Conservation (phyloP, 495 filamentous ascomycete species). For the Staphylotrichum tortipilum region DNA sequence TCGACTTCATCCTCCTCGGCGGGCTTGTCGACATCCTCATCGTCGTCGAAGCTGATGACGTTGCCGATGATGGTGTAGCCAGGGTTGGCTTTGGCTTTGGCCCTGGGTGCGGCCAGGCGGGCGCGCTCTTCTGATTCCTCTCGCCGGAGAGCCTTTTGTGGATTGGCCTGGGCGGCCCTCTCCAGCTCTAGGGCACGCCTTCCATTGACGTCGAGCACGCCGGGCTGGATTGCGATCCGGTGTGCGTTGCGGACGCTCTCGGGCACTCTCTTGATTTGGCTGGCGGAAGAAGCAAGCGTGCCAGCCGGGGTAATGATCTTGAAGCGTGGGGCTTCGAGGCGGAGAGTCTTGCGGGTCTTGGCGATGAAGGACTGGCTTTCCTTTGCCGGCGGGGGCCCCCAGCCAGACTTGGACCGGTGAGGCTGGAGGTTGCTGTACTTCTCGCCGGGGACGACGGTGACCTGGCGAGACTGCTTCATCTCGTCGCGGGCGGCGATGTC, state of each 20-base stretch:
- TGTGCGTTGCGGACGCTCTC: slow-evolving; percentile 28
- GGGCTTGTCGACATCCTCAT: slow-evolving; percentile 10
- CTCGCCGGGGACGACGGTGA: slow-evolving; percentile 17
- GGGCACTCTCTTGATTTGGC: slow-evolving; percentile 31
- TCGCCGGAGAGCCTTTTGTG: too few relatives aligned
- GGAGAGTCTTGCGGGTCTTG: slow-evolving; percentile 10
- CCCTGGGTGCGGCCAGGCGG: slow-evolving; percentile 23
- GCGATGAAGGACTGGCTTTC: slow-evolving; percentile 12
- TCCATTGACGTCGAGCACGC: too few relatives aligned
- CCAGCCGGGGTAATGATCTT: slow-evolving; percentile 19
- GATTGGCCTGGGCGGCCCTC: too few relatives aligned
- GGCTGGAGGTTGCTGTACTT: not conserved
- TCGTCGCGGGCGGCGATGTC: slow-evolving; percentile 21
- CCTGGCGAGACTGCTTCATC: slow-evolving; percentile 22
- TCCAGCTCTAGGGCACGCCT: too few relatives aligned
- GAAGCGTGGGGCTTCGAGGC: slow-evolving; percentile 8
- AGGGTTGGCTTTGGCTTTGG: not conserved
- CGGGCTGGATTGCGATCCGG: slow-evolving; percentile 19
- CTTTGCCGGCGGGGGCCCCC: slow-evolving; percentile 1
- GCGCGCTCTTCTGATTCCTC: slow-evolving; percentile 15
- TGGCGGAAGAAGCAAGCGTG: slow-evolving; percentile 11
- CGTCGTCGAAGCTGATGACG: slow-evolving; percentile 17
- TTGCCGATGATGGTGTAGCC: slow-evolving; percentile 3
- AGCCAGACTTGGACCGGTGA: not conserved
- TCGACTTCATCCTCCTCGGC: not conserved